Evolutionary conservation across 176 grass and related monocot genomes (phyloP).

Genomic region (Carex kokanica): DNA sequence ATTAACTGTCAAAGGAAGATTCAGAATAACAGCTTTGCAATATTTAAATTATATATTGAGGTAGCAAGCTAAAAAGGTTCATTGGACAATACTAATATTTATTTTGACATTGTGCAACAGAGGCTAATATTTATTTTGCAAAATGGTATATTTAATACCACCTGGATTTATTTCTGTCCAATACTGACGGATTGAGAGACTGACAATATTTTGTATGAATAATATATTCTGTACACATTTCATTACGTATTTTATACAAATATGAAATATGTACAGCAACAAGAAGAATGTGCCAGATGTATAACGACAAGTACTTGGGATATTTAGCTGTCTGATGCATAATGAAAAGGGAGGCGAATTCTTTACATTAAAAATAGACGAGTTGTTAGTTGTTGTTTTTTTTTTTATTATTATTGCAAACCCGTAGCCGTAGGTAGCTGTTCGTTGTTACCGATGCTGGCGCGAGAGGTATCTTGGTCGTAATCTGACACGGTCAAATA

Average conservation of each 20-base stretch:
- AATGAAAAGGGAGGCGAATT: too few species aligned
- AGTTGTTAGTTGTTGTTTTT: conserved; percentile 2
- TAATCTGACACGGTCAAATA: background rate
- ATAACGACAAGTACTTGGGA: background rate
- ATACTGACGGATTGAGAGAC: background rate
- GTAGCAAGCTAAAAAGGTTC: background rate
- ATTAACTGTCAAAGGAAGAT: background rate
- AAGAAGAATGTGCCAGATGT: conserved; percentile 14
- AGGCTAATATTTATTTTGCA: background rate
- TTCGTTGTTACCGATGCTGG: background rate
- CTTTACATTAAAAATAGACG: background rate
- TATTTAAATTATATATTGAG: background rate
- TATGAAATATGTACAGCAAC: background rate
- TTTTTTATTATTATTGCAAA: too few species aligned
- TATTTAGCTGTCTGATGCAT: background rate
- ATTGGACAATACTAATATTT: too few species aligned
- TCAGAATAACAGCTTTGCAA: background rate
- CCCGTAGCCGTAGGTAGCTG: too few species aligned
- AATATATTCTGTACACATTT: background rate
- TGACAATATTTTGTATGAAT: background rate
- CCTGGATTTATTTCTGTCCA: background rate
- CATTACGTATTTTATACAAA: background rate
- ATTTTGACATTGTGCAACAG: background rate
- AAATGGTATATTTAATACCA: background rate
- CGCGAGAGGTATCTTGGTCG: background rate